Evolutionary conservation across 2,329 filamentous ascomycete species (phyloP).

Genomic region (Neofusicoccum sp.): DNA sequence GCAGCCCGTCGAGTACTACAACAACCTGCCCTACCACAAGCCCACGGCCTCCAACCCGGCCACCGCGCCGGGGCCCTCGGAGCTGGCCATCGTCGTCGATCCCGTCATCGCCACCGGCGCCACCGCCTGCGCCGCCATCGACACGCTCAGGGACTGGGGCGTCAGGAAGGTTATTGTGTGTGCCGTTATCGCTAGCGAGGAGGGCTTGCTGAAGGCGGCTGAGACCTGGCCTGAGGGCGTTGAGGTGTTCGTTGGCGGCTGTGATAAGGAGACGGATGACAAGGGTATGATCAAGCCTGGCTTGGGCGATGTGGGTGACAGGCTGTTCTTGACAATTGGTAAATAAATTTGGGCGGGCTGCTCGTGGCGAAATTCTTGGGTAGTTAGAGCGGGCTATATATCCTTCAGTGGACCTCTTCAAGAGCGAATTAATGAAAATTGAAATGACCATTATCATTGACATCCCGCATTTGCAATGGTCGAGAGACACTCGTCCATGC

Average conservation of each 20-base stretch:
- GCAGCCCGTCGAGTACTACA: slow-evolving; percentile 94
- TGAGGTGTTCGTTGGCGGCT: slow-evolving; percentile 77
- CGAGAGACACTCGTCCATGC: too few species aligned
- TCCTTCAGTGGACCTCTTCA: background rate
- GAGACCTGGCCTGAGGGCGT: slow-evolving; percentile 74
- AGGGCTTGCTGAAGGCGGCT: slow-evolving; percentile 70
- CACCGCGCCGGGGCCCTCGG: slow-evolving; percentile 44
- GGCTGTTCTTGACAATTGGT: slow-evolving; percentile 83
- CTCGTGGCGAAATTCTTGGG: background rate
- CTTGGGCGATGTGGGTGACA: slow-evolving; percentile 84
- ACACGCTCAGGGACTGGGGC: slow-evolving; percentile 87
- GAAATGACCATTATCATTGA: background rate
- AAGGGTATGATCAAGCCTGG: slow-evolving; percentile 89
- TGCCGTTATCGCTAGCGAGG: slow-evolving; percentile 68
- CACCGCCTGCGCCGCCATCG: slow-evolving; percentile 84
- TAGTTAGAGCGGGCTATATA: background rate
- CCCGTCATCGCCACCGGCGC: slow-evolving; percentile 93
- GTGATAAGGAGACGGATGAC: slow-evolving; percentile 72
- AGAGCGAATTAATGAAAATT: background rate
- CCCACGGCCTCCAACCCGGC: slow-evolving; percentile 41
- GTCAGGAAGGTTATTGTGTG: slow-evolving; percentile 77
- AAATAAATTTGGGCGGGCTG: slow-evolving; percentile 54
- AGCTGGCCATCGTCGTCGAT: slow-evolving; percentile 81
- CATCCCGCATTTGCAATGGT: too few species aligned
- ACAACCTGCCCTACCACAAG: slow-evolving; percentile 81